Evolutionary conservation across 352 stramenopile species (phyloP).

Genomic region (Globisporangium okanoganense): DNA sequence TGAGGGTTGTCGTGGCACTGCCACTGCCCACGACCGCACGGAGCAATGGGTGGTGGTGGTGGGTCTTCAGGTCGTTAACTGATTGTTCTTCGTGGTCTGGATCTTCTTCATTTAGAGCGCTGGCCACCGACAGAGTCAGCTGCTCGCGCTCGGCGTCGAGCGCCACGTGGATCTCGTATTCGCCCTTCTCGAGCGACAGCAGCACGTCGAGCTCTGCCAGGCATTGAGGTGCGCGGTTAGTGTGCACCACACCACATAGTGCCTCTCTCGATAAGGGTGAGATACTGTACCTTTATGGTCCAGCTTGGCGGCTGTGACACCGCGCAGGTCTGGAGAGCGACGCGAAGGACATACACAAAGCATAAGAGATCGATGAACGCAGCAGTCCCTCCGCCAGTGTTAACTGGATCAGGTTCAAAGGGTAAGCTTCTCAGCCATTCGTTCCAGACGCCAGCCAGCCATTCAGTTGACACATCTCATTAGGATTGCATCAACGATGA

Average conservation of each 20-base stretch:
- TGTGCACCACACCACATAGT: neutral
- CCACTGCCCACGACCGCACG: slow-evolving; percentile 7
- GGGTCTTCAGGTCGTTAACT: neutral
- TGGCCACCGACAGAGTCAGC: neutral
- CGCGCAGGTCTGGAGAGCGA: neutral
- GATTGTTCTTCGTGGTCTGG: neutral
- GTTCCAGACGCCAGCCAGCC: neutral
- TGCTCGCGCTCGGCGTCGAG: slow-evolving; percentile 1
- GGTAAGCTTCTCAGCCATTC: slow-evolving; percentile 57
- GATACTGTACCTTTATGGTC: slow-evolving; percentile 2
- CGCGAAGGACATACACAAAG: slow-evolving; percentile 13
- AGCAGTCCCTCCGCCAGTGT: slow-evolving; percentile 60
- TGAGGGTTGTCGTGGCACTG: neutral
- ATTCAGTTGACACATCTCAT: neutral
- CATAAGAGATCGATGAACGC: slow-evolving; percentile 26
- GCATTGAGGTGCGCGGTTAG: neutral
- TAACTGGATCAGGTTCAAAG: slow-evolving; percentile 68
- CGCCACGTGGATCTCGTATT: slow-evolving; percentile 19
- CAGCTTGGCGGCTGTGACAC: neutral
- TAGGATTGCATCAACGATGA: neutral
- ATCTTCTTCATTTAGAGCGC: neutral
- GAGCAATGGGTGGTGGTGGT: slow-evolving; percentile 11
- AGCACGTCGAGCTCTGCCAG: slow-evolving; percentile 17
- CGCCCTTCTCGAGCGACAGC: slow-evolving; percentile 17
- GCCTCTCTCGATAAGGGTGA: neutral